Evolutionary conservation across 306 rosid species (phyloP).

Genomic region (Gynostemma pentaphyllum): DNA sequence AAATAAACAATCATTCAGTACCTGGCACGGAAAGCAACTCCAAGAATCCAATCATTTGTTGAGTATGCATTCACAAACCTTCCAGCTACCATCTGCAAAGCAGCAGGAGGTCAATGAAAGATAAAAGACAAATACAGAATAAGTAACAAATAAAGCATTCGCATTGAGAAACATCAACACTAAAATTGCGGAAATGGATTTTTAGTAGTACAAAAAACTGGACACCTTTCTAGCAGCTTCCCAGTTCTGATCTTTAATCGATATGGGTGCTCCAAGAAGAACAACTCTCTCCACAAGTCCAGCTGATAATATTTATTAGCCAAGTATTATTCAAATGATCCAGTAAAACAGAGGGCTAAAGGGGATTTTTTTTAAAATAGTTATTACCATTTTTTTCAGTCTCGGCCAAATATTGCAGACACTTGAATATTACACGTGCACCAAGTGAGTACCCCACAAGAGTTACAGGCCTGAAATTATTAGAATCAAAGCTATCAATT

Average conservation of each 20-base stretch:
- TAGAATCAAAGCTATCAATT: neutral
- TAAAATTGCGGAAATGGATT: neutral
- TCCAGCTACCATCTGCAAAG: conserved; percentile 42
- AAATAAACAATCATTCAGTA: conserved; percentile 7
- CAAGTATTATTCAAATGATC: no score
- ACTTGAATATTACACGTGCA: conserved; percentile 34
- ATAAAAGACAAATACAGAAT: neutral
- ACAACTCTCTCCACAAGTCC: conserved; percentile 41
- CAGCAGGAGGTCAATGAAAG: conserved; percentile 3
- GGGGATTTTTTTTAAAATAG: neutral
- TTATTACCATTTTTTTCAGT: conserved; percentile 25
- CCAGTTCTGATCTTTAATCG: conserved; percentile 40
- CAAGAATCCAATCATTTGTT: conserved; percentile 43
- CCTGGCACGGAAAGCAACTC: conserved; percentile 48
- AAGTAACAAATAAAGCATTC: neutral
- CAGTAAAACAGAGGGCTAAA: no score
- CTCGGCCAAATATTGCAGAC: conserved; percentile 34
- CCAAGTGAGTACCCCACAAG: conserved; percentile 46
- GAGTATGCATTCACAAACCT: conserved; percentile 40
- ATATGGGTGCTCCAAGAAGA: conserved; percentile 41
- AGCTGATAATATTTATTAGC: conserved; percentile 20
- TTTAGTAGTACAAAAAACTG: neutral
- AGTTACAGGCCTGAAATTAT: conserved; percentile 39
- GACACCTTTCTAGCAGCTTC: conserved; percentile 38
- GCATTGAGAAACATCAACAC: neutral